These are phyloP conservation scores for Mycena latifolia DNA, from an alignment of 768 basidiomycete genomes.

Conservation along the genomic window DNA sequence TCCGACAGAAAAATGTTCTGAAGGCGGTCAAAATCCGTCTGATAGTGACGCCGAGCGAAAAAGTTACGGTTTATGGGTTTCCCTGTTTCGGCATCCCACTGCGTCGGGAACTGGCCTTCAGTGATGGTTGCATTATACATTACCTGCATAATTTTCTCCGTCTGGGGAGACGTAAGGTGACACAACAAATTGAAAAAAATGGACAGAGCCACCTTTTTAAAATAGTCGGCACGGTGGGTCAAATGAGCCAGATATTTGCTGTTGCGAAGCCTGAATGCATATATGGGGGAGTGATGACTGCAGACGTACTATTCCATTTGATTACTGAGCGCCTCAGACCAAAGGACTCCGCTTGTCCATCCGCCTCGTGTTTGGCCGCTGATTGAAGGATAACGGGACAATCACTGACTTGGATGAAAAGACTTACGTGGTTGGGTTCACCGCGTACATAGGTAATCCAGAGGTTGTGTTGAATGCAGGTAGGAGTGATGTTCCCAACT, in stretches of 20 bases:
- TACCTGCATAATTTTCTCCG: conserved; percentile 59
- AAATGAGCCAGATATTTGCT: conserved; percentile 84
- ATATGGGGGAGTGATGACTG: neutral
- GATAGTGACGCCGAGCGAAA: neutral
- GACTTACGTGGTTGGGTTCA: conserved; percentile 71
- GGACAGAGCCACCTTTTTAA: conserved; percentile 51
- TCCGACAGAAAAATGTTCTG: conserved; percentile 64
- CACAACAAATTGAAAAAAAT: conserved; percentile 37
- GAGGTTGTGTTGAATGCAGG: conserved; percentile 78
- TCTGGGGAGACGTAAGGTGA: conserved; percentile 56
- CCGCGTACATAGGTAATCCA: conserved; percentile 77
- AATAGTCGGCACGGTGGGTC: conserved; percentile 76
- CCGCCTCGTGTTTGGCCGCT: conserved; percentile 54
- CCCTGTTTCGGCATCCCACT: conserved; percentile 63
- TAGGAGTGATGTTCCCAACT: conserved; percentile 76
- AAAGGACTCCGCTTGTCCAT: conserved; percentile 48
- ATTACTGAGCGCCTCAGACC: conserved; percentile 62
- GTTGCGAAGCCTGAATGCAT: conserved; percentile 30
- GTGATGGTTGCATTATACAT: conserved; percentile 58
- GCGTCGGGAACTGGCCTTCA: conserved; percentile 67
- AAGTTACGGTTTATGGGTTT: conserved; percentile 55
- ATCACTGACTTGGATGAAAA: neutral
- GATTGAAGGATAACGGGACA: conserved; percentile 14
- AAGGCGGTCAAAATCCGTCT: neutral
- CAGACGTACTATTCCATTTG: conserved; percentile 71